Conservation (phyloP, 78 protist genomes). For the Polysphondylium violaceum region DNA sequence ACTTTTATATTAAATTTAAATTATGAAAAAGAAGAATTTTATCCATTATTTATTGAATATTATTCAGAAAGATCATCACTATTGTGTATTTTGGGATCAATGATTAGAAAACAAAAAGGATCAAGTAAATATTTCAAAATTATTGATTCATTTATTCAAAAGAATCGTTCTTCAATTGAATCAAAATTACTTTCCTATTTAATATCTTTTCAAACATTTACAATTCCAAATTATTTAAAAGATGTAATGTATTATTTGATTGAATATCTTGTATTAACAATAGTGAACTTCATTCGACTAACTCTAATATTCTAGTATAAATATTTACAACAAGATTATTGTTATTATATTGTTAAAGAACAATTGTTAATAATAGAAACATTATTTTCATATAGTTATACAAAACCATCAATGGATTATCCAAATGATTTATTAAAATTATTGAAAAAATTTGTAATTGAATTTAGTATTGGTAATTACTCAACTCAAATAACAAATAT, state of each 20-base stretch:
- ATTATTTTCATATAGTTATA: conserved; percentile 26
- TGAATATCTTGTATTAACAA: no score
- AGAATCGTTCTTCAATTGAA: conserved; percentile 17
- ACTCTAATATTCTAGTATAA: not conserved
- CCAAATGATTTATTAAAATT: not conserved
- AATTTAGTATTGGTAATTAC: conserved; percentile 1
- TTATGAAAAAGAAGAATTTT: conserved; percentile 18
- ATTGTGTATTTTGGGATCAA: conserved; percentile 28
- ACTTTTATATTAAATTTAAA: conserved; percentile 4
- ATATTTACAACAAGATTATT: conserved; percentile 26
- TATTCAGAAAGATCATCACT: conserved; percentile 40
- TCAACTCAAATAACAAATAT: conserved; percentile 12
- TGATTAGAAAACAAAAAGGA: conserved; percentile 14
- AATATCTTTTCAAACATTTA: conserved; percentile 10
- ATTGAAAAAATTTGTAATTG: conserved; percentile 4
- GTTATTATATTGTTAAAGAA: conserved; percentile 6
- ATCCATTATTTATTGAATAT: conserved; percentile 20
- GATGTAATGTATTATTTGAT: no score
- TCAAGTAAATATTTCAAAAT: not conserved
- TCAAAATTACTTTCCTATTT: conserved; percentile 1
- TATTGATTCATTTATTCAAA: not conserved
- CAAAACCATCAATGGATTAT: not conserved
- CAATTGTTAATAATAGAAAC: conserved; percentile 12
- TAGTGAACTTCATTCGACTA: no score
- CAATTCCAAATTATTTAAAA: conserved; percentile 30